Evolutionary conservation across 2,329 filamentous ascomycete species (phyloP).

Genomic region (Cryphonectria japonica): DNA sequence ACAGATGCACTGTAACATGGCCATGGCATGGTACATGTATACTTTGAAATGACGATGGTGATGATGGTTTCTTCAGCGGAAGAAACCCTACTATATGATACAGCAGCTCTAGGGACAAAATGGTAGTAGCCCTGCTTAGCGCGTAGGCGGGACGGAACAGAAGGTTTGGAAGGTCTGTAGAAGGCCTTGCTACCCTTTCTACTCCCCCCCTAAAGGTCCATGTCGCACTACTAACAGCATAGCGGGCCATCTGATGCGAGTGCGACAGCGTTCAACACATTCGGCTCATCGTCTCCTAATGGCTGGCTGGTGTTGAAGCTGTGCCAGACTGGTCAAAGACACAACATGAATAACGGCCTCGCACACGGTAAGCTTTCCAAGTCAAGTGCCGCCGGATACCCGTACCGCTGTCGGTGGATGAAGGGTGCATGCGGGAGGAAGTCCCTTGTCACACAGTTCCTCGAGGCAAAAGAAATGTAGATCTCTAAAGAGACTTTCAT

Average conservation of each 20-base stretch:
- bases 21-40: not conserved
- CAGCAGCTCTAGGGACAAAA: not conserved
- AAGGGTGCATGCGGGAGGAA: not conserved
- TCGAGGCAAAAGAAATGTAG: not conserved
- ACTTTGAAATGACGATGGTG: not conserved
- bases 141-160: not conserved
- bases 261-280: not conserved
- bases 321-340: not conserved
- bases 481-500: not conserved
- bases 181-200: not conserved
- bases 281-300: not conserved
- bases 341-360: not conserved
- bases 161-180: not conserved
- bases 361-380: not conserved
- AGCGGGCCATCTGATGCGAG: not conserved
- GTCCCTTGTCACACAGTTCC: not conserved
- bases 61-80: not conserved
- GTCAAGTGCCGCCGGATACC: not conserved
- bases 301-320: not conserved
- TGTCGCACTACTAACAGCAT: not conserved
- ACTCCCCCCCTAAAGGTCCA: not conserved
- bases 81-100: not conserved
- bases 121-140: not conserved
- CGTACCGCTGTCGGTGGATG: not conserved
- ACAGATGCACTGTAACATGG: not conserved